Conservation (phyloP, 2,329 filamentous ascomycete species). For the Penicillium glabrum region DNA sequence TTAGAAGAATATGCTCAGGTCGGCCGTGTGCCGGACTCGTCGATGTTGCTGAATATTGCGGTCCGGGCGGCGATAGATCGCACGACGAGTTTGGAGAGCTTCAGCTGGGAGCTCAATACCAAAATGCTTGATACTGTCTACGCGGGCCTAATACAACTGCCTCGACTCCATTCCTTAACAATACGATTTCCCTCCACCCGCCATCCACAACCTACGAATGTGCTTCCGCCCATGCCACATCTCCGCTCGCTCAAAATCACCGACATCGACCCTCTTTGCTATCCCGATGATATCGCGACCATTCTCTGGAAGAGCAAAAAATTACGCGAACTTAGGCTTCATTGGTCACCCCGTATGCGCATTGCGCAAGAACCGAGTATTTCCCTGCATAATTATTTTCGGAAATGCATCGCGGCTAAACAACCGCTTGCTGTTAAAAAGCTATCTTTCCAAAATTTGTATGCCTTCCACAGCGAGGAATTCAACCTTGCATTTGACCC, state of each 20-base stretch:
- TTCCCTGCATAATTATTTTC: slow-evolving; percentile 56
- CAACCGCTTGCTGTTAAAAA: slow-evolving; percentile 51
- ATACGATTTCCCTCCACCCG: slow-evolving; percentile 57
- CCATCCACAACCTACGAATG: slow-evolving; percentile 56
- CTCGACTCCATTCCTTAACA: slow-evolving; percentile 54
- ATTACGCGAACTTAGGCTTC: slow-evolving; percentile 55
- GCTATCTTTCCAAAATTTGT: slow-evolving; percentile 59
- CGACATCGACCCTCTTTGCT: slow-evolving; percentile 64
- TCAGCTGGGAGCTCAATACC: slow-evolving; percentile 62
- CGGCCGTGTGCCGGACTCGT: slow-evolving; percentile 62
- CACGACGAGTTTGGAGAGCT: slow-evolving; percentile 56
- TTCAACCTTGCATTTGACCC: slow-evolving; percentile 48
- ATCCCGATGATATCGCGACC: slow-evolving; percentile 62
- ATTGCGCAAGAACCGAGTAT: slow-evolving; percentile 58
- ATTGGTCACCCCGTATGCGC: slow-evolving; percentile 64
- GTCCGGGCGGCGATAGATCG: slow-evolving; percentile 60
- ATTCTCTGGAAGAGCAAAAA: slow-evolving; percentile 55
- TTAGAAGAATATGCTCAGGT: slow-evolving; percentile 57
- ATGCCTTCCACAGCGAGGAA: slow-evolving; percentile 52
- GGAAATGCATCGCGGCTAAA: slow-evolving; percentile 51
- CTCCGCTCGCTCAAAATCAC: slow-evolving; percentile 55
- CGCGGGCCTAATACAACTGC: slow-evolving; percentile 52
- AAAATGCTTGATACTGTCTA: slow-evolving; percentile 62
- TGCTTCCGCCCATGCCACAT: slow-evolving; percentile 58
- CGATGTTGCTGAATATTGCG: slow-evolving; percentile 63